Conservation (phyloP, 2,329 filamentous ascomycete genomes). For the Verticillium klebahnii region DNA sequence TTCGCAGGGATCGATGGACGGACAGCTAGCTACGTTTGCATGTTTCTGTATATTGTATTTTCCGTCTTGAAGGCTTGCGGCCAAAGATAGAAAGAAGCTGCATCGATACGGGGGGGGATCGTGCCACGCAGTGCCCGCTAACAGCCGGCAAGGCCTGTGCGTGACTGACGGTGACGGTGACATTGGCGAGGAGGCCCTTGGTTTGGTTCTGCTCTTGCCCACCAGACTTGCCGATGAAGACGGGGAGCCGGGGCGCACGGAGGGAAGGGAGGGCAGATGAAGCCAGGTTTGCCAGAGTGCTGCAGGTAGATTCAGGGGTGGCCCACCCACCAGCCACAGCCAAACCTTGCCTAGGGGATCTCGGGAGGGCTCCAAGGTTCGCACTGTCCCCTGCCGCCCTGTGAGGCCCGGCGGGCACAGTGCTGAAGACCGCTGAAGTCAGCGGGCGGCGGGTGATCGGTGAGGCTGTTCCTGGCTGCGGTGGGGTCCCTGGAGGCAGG, state of each 20-base stretch:
- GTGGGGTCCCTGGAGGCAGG: neutral
- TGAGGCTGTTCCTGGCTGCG: neutral
- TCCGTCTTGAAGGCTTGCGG: neutral
- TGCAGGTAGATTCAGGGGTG: neutral
- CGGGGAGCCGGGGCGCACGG: neutral
- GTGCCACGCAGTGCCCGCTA: neutral
- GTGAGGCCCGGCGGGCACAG: neutral
- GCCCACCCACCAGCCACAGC: neutral
- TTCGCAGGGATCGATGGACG: neutral
- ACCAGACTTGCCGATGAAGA: neutral
- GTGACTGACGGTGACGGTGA: neutral
- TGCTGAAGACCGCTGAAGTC: neutral
- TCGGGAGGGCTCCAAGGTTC: too few relatives aligned
- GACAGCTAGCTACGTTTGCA: neutral
- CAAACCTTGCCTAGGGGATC: neutral
- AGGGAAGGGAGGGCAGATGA: neutral
- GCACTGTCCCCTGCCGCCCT: too few relatives aligned
- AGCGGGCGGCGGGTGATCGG: neutral
- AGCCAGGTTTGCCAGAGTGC: neutral
- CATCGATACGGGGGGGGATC: neutral
- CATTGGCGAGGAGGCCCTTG: too few relatives aligned
- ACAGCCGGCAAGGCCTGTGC: neutral
- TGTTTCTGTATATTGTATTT: neutral
- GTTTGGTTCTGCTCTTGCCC: neutral
- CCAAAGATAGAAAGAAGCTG: neutral